A percentile compares a stretch with the other conserved stretches of the same genome.
These are phyloP conservation scores for Fusarium virguliforme DNA, from an alignment of 2,329 filamentous ascomycete species.

Conservation along the genomic window DNA sequence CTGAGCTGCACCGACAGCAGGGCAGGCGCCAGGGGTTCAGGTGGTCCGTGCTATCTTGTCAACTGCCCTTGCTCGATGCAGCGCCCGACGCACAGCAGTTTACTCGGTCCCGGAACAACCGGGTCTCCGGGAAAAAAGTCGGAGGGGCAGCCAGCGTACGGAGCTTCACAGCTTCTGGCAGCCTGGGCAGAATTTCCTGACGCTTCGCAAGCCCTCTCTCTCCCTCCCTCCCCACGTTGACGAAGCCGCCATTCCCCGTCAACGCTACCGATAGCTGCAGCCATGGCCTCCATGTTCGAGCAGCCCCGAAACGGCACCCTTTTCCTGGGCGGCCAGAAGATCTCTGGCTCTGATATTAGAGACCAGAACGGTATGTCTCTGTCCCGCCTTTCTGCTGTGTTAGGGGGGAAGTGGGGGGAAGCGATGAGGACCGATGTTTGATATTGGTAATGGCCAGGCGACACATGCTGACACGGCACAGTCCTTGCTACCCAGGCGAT, in stretches of 20 bases:
- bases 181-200: slow-evolving; percentile 53
- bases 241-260: slow-evolving; percentile 47
- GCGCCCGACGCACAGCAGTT: slow-evolving; percentile 7
- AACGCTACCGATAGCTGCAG: slow-evolving; percentile 50
- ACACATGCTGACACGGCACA: slow-evolving; percentile 56
- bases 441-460: slow-evolving; percentile 35
- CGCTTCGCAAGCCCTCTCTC: slow-evolving; percentile 38
- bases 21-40: slow-evolving; percentile 41
- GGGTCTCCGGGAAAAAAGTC: slow-evolving; percentile 52
- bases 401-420: slow-evolving; percentile 50
- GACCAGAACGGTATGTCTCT: slow-evolving; percentile 87
- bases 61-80: slow-evolving; percentile 38
- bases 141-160: slow-evolving; percentile 44
- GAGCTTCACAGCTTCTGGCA: slow-evolving; percentile 54
- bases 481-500: slow-evolving; percentile 97
- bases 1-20: slow-evolving; percentile 34
- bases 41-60: slow-evolving; percentile 45
- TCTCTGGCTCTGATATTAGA: slow-evolving; percentile 95
- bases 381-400: slow-evolving; percentile 46
- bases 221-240: slow-evolving; percentile 49
- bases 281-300: slow-evolving; percentile 96
- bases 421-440: slow-evolving; percentile 33
- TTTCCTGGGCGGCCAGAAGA: slow-evolving; percentile 97
- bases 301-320: slow-evolving; percentile 95
- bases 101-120: slow-evolving; percentile 50